Evolutionary conservation across 2,329 filamentous ascomycete genomes (phyloP).

Genomic region (Colletotrichum tropicicola): DNA sequence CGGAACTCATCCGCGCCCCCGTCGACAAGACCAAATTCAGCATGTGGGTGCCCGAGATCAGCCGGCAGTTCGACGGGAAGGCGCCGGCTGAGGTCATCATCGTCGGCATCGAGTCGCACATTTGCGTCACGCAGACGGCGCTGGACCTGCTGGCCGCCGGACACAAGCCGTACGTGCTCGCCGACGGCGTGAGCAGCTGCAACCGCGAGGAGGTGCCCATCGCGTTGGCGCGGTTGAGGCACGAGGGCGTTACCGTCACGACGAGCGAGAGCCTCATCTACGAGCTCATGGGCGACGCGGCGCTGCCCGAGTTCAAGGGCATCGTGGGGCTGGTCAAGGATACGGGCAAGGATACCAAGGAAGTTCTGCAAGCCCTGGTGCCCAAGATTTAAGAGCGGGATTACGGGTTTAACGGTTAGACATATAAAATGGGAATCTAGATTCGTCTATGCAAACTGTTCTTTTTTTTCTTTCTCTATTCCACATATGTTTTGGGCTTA

Average conservation of each 20-base stretch:
- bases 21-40: constrained; percentile 91
- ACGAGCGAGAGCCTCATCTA: constrained; percentile 91
- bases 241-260: constrained; percentile 81
- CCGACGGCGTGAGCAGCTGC: constrained; percentile 89
- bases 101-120: constrained; percentile 92
- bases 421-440: background rate
- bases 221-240: constrained; percentile 78
- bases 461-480: background rate
- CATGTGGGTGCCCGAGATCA: constrained; percentile 81
- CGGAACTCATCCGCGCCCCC: constrained; percentile 53
- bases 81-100: constrained; percentile 70
- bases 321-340: constrained; percentile 84
- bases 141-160: constrained; percentile 80
- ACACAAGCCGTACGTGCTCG: constrained; percentile 85
- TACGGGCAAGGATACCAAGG: constrained; percentile 74
- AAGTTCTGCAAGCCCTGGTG: constrained; percentile 71
- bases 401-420: background rate
- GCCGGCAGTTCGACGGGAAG: constrained; percentile 43
- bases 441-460: background rate
- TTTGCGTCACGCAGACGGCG: constrained; percentile 93
- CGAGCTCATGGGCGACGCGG: constrained; percentile 87
- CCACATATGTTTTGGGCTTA: too few species aligned
- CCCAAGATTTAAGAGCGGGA: constrained; percentile 58
- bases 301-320: constrained; percentile 74
- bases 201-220: constrained; percentile 84